Evolutionary conservation across 192 early-diverging fungal genomes (phyloP), one percentile per base, ranked within the genome.

Genomic region (Chytriomyces hyalinus): DNA sequence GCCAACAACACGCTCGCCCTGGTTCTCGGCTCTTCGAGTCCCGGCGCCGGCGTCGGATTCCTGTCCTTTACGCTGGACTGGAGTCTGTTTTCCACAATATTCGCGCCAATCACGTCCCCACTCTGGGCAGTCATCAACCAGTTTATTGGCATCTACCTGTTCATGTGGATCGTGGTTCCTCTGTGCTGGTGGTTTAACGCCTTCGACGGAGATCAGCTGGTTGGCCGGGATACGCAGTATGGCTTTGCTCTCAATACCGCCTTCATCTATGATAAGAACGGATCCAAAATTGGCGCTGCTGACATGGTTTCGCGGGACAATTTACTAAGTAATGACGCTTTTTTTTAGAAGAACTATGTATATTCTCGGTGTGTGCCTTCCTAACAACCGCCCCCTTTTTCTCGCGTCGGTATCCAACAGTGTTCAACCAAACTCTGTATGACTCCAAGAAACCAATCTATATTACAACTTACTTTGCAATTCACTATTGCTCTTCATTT

Each of bases 401-500:
- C 44, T 80, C 15, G 63, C 44, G n/a, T 80, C 81, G 48, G 50
- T 66, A 26, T 59, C 66, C 10, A 62, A 74, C 62, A 20, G 36
- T 28, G 22, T 63, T 78, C 28, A 66, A 78, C 47, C 26, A 65
- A 20, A 72, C 67, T 24, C 28, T 49, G 7, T 72, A 80, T 49
- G 67, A 67, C 22, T 44, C 20, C n/a, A 53, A 20, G 22, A 49
- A 49, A 6, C 70, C 78, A 8, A 46, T 80, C 61, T 24, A 73
- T 51, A 60, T 69, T 45, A 79, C 75, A 11, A 74, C 77, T 6
- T 80, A 53, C 48, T 75, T 82, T 51, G 75, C 81, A 26, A 24
- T 83, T n/a, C 53, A 50, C 13, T 80, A 84, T 49, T 48, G 65
- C 65, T 47, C 70, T 13, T 70, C 71, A 4, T 86, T 86, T 61